These are phyloP conservation scores for Zoysia japonica DNA, from an alignment of 176 grass and related monocot genomes.

Conservation along the genomic window DNA sequence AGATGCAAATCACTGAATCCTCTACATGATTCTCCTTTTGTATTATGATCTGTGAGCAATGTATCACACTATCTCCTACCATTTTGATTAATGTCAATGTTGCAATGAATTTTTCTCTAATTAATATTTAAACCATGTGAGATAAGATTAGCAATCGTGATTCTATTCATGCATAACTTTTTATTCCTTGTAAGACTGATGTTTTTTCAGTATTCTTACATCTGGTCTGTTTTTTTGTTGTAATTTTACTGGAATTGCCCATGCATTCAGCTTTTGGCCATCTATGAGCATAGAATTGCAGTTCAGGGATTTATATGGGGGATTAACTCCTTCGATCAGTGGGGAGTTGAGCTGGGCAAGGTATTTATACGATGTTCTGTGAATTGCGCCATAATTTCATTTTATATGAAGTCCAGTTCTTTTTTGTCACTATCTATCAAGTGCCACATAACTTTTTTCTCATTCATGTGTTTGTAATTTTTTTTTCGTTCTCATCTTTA, in stretches of 20 bases:
- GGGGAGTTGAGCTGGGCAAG: conserved; percentile 98
- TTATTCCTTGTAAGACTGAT: background rate
- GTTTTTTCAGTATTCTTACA: conserved; percentile 1
- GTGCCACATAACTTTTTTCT: background rate
- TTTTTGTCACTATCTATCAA: background rate
- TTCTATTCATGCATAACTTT: background rate
- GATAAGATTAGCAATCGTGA: background rate
- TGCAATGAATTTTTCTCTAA: background rate
- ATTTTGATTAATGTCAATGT: background rate
- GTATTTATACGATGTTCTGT: conserved; percentile 46
- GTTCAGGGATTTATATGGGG: conserved; percentile 97
- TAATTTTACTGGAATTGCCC: background rate
- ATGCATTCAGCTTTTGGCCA: conserved; percentile 74
- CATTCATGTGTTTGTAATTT: background rate
- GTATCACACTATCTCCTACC: background rate
- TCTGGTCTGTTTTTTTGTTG: background rate
- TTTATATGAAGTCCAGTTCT: conserved; percentile 9
- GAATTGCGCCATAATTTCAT: background rate
- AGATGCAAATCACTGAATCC: conserved; percentile 14
- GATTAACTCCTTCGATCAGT: conserved; percentile 97
- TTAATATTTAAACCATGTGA: background rate
- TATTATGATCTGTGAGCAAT: conserved; percentile 8
- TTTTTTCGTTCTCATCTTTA: background rate
- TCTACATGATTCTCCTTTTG: conserved; percentile 22
- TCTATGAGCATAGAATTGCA: conserved; percentile 88